Percentiles rank a stretch among this genome's conserved stretches.
phyloP scores from a whole-genome alignment of 164 flowering plant species.

The Magnolia changhungtana region DNA sequence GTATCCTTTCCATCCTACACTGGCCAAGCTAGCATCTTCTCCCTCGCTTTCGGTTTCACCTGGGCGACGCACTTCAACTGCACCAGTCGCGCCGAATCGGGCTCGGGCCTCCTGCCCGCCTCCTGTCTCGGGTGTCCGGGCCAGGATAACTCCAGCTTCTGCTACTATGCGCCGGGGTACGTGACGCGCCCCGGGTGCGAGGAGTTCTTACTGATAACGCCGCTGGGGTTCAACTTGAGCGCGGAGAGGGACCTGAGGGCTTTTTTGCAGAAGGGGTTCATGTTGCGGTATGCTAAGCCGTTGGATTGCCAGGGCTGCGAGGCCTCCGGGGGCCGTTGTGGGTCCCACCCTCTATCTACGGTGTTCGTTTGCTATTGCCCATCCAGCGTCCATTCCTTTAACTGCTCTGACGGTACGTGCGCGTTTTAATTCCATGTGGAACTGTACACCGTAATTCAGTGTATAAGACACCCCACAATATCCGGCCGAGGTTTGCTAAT shows the following conservation, averaged over 20 bases:
- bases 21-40: neutral
- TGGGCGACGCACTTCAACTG: conserved; percentile 4
- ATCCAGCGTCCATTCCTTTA: neutral
- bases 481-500: too few species aligned
- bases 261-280: too few species aligned
- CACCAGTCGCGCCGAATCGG: neutral
- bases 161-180: conserved; percentile 9
- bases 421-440: too few species aligned
- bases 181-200: neutral
- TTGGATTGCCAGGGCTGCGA: too few species aligned
- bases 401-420: conserved; percentile 7
- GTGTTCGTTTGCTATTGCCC: conserved; percentile 5
- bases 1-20: neutral
- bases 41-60: neutral
- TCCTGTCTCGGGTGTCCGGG: conserved; percentile 6
- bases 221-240: too few species aligned
- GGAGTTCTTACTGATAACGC: neutral
- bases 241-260: too few species aligned
- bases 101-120: neutral
- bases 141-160: neutral
- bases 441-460: too few species aligned
- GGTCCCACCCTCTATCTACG: neutral
- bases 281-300: too few species aligned
- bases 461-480: too few species aligned
- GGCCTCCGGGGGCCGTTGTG: conserved; percentile 13